phyloP scores from a whole-genome alignment of 148 eudicot genomes.

The Spergularia marina region DNA sequence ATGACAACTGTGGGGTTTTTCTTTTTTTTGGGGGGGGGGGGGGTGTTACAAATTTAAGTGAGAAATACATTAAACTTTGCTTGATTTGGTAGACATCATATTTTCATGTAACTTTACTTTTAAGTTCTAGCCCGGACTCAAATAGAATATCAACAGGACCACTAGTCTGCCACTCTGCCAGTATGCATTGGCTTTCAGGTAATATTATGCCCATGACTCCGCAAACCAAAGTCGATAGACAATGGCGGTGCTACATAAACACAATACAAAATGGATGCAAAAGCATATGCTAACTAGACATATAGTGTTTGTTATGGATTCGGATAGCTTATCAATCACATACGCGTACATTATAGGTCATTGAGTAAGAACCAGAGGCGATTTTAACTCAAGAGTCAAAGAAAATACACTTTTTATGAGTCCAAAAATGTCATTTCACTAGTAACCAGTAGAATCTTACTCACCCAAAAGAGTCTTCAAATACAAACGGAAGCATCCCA shows the following conservation, averaged over 20 bases:
- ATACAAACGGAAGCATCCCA: conserved; percentile 97
- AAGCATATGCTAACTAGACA: not conserved
- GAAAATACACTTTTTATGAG: not conserved
- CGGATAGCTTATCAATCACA: not conserved
- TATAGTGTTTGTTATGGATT: not conserved
- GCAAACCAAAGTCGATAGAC: not conserved
- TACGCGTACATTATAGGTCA: not conserved
- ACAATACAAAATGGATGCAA: not conserved
- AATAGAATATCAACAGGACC: not conserved
- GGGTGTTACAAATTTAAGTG: not conserved
- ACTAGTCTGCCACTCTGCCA: not conserved
- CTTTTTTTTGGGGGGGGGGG: not conserved
- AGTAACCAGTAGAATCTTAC: conserved; percentile 17
- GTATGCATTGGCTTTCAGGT: not conserved
- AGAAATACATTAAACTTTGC: not conserved
- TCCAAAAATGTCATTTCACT: not conserved
- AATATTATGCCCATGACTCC: not conserved
- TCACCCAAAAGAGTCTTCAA: conserved; percentile 89
- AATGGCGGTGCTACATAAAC: not conserved
- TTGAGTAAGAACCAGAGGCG: not conserved
- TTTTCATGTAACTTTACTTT: not conserved
- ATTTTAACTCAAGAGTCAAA: not conserved
- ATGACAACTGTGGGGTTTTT: not conserved
- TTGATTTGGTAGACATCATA: not conserved
- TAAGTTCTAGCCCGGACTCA: not conserved